A percentile compares a stretch with the other conserved stretches of the same genome.
phyloP scores from a whole-genome alignment of 306 rosid genomes.

The Abrus pulchellus region DNA sequence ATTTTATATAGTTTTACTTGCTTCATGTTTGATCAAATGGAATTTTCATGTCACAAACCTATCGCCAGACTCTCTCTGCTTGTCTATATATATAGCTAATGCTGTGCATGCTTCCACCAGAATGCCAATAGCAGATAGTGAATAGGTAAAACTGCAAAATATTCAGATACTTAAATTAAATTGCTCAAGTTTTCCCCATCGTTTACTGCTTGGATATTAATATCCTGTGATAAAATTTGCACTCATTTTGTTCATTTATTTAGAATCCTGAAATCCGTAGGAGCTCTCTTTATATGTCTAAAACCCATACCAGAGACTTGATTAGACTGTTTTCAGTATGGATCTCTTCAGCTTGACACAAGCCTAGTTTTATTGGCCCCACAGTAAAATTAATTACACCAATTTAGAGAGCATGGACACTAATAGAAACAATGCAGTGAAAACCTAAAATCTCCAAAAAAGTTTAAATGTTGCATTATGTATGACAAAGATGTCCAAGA shows the following conservation, averaged over 20 bases:
- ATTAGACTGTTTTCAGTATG: slow-evolving; percentile 3
- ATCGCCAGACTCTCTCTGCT: background rate
- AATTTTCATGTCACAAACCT: slow-evolving; percentile 2
- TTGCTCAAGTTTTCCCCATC: background rate
- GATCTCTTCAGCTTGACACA: slow-evolving; percentile 23
- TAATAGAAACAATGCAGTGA: background rate
- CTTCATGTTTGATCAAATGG: slow-evolving; percentile 7
- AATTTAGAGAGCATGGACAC: slow-evolving; percentile 21
- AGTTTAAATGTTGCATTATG: slow-evolving; percentile 13
- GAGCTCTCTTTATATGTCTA: background rate
- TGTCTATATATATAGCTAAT: background rate
- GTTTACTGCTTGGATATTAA: slow-evolving; percentile 2
- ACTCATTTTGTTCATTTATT: slow-evolving; percentile 9
- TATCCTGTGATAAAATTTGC: slow-evolving; percentile 19
- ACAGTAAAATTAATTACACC: slow-evolving; percentile 9
- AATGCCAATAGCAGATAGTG: background rate
- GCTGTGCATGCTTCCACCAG: background rate
- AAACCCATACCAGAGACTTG: slow-evolving; percentile 7
- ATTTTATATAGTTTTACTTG: slow-evolving; percentile 14
- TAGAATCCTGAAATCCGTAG: background rate
- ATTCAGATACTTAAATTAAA: slow-evolving; percentile 2
- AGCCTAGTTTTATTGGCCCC: background rate
- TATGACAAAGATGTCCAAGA: background rate
- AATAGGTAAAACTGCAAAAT: slow-evolving; percentile 15
- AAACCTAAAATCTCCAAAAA: slow-evolving; percentile 21